Evolutionary conservation across 2,329 filamentous ascomycete genomes (phyloP).

Genomic region (Beauveria scarabaeidicola): DNA sequence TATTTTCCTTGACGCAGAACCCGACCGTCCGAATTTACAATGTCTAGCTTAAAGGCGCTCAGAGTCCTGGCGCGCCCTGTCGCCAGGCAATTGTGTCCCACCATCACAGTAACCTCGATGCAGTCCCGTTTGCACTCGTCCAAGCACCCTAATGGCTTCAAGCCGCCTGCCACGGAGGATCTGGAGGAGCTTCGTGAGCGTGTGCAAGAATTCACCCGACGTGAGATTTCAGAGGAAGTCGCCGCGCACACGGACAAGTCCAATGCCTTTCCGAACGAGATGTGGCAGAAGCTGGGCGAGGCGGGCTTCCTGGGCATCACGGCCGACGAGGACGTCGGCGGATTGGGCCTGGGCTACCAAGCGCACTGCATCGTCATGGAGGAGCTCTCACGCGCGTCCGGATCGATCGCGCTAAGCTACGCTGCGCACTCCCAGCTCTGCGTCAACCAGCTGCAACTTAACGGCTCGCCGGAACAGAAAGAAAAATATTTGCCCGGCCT

Average conservation of each 20-base stretch:
- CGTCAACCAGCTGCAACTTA: slow-evolving; percentile 91
- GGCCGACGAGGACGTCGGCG: slow-evolving; percentile 85
- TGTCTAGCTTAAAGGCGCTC: slow-evolving; percentile 18
- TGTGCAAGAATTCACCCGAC: slow-evolving; percentile 80
- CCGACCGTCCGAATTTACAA: slow-evolving; percentile 5
- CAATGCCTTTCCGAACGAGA: slow-evolving; percentile 81
- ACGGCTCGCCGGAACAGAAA: slow-evolving; percentile 75
- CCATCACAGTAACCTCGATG: slow-evolving; percentile 27
- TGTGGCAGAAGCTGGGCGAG: slow-evolving; percentile 91
- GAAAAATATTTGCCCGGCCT: slow-evolving; percentile 69
- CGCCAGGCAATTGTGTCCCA: slow-evolving; percentile 16
- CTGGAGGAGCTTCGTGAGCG: slow-evolving; percentile 72
- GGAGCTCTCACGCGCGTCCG: slow-evolving; percentile 82
- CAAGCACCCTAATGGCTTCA: slow-evolving; percentile 55
- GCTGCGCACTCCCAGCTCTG: slow-evolving; percentile 94
- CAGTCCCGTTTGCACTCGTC: slow-evolving; percentile 42
- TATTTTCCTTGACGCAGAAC: background rate
- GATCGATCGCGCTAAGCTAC: slow-evolving; percentile 79
- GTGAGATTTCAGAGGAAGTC: slow-evolving; percentile 78
- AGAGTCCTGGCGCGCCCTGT: slow-evolving; percentile 22
- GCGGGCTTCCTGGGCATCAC: slow-evolving; percentile 90
- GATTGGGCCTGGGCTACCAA: slow-evolving; percentile 88
- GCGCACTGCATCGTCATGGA: slow-evolving; percentile 95
- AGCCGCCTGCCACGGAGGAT: slow-evolving; percentile 61
- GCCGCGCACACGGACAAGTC: slow-evolving; percentile 73